These are phyloP conservation scores for Neopestalotiopsis clavispora DNA, from an alignment of 2,329 filamentous ascomycete species.

Conservation along the genomic window DNA sequence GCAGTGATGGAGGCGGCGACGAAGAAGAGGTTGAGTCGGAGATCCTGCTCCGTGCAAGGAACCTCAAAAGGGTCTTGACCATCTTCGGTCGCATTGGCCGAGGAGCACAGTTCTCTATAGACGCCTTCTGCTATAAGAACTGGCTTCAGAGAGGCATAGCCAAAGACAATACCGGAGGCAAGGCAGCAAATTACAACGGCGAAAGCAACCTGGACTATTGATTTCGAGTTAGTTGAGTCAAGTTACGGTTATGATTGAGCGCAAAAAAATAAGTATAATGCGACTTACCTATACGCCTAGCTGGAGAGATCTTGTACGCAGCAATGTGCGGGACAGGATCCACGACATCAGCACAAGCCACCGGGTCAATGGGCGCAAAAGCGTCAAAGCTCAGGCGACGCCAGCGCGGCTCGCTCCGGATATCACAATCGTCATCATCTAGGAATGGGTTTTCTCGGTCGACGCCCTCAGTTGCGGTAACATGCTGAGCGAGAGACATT, in stretches of 20 bases:
- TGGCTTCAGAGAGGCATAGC: slow-evolving; percentile 68
- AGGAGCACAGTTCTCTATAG: slow-evolving; percentile 56
- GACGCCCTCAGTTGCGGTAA: slow-evolving; percentile 46
- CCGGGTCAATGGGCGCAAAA: slow-evolving; percentile 29
- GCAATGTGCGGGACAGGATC: slow-evolving; percentile 32
- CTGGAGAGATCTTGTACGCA: slow-evolving; percentile 36
- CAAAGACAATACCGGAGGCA: slow-evolving; percentile 68
- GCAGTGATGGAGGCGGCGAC: slow-evolving; percentile 70
- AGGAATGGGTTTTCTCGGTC: slow-evolving; percentile 39
- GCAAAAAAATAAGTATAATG: neutral
- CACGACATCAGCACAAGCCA: slow-evolving; percentile 32
- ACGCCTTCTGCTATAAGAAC: slow-evolving; percentile 63
- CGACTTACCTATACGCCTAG: slow-evolving; percentile 35
- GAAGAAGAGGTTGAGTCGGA: slow-evolving; percentile 71
- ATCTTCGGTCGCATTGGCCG: slow-evolving; percentile 45
- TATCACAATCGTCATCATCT: slow-evolving; percentile 19
- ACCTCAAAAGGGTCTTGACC: slow-evolving; percentile 26
- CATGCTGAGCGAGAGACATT: slow-evolving; percentile 50
- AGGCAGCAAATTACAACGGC: slow-evolving; percentile 71
- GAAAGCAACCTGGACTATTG: slow-evolving; percentile 61
- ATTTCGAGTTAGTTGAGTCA: neutral
- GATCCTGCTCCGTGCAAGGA: slow-evolving; percentile 58
- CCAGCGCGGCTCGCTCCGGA: slow-evolving; percentile 29
- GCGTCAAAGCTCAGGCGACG: slow-evolving; percentile 36
- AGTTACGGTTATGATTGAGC: neutral